phyloP scores from a whole-genome alignment of 1,139 yeast genomes.

The Lizanozyma gosingica region DNA sequence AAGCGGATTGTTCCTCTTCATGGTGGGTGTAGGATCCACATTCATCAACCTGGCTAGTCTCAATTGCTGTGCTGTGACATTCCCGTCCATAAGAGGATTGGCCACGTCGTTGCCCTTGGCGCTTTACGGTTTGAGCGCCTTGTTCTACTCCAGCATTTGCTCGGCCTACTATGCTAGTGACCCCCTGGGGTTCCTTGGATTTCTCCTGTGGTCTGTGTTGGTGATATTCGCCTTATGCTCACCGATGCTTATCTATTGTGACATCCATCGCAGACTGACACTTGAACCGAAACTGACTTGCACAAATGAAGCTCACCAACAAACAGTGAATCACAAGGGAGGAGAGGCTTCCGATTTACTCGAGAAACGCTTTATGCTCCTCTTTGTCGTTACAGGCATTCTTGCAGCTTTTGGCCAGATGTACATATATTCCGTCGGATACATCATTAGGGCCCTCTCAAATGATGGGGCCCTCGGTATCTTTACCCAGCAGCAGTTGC shows the following conservation, averaged over 20 bases:
- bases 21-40: conserved; percentile 49
- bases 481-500: conserved; percentile 46
- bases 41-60: conserved; percentile 43
- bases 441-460: conserved; percentile 46
- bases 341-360: too few species aligned
- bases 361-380: conserved; percentile 39
- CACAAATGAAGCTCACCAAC: too few species aligned
- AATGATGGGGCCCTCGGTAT: conserved; percentile 20
- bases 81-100: conserved; percentile 48
- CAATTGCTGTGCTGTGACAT: conserved; percentile 49
- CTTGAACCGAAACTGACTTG: too few species aligned
- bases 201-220: conserved; percentile 34
- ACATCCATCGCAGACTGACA: too few species aligned
- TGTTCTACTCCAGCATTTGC: conserved; percentile 43
- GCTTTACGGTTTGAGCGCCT: conserved; percentile 51
- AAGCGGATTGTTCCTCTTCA: conserved; percentile 29
- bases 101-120: conserved; percentile 56
- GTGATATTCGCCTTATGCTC: conserved; percentile 31
- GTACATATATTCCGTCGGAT: conserved; percentile 56
- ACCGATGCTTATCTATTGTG: conserved; percentile 41
- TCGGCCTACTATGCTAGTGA: conserved; percentile 41
- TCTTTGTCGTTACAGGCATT: conserved; percentile 37
- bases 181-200: conserved; percentile 40
- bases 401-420: conserved; percentile 53
- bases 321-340: too few species aligned